phyloP scores from a whole-genome alignment of 2,329 filamentous ascomycete species.

The Ceratocystis papillata region DNA sequence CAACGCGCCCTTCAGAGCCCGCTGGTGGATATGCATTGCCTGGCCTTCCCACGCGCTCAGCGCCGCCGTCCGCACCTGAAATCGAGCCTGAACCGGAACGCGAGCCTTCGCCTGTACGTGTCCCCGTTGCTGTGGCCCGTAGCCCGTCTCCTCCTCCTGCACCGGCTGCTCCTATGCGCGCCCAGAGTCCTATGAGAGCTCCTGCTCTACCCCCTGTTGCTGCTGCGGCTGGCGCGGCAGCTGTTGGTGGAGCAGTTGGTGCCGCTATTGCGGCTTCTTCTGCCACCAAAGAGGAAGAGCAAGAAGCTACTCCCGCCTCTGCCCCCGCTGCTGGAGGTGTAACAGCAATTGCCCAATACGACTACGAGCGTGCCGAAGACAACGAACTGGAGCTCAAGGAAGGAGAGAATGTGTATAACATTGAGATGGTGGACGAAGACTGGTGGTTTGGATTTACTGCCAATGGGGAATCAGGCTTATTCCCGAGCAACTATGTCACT shows the following conservation, averaged over 20 bases:
- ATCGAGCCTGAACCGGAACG: conserved; percentile 48
- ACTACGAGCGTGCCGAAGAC: conserved; percentile 95
- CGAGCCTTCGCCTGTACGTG: conserved; percentile 64
- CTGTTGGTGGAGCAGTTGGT: conserved; percentile 18
- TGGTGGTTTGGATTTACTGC: conserved; percentile 97
- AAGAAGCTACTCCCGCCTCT: conserved; percentile 16
- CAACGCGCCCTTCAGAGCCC: conserved; percentile 50
- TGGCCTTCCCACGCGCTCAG: conserved; percentile 55
- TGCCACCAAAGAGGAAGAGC: background rate
- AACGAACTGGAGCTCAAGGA: conserved; percentile 90
- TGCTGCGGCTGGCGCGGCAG: conserved; percentile 21
- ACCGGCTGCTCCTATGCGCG: conserved; percentile 28
- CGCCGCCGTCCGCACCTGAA: conserved; percentile 42
- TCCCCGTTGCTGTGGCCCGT: conserved; percentile 75
- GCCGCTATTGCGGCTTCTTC: background rate
- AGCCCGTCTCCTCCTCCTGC: conserved; percentile 36
- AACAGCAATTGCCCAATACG: conserved; percentile 74
- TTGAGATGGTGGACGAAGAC: conserved; percentile 95
- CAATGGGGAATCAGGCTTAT: conserved; percentile 73
- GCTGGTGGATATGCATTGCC: conserved; percentile 69
- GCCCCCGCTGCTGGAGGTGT: conserved; percentile 42
- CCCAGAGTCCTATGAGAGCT: conserved; percentile 28
- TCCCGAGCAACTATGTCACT: conserved; percentile 96
- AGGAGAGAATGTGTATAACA: conserved; percentile 77
- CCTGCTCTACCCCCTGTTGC: conserved; percentile 23